Conservation (phyloP, 2,329 filamentous ascomycete species). For the Colletotrichum agaves region DNA sequence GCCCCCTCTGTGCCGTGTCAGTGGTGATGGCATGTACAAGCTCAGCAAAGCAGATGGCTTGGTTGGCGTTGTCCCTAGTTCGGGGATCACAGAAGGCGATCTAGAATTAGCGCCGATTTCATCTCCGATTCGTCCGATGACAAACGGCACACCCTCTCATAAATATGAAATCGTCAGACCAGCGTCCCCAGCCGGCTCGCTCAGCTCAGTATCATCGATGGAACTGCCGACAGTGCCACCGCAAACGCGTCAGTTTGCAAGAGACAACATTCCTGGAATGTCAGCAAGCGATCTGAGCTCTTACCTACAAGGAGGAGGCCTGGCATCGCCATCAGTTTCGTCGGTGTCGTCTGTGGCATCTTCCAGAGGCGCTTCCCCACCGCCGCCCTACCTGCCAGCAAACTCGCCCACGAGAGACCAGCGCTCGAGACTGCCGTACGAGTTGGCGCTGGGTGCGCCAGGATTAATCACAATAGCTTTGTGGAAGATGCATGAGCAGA, state of each 20-base stretch:
- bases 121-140: not conserved
- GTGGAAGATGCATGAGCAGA: conserved; percentile 6
- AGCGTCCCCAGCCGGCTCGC: conserved; percentile 15
- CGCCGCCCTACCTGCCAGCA: conserved; percentile 30
- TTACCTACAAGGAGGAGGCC: conserved; percentile 23
- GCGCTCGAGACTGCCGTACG: not conserved
- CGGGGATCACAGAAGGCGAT: conserved; percentile 6
- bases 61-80: conserved; percentile 13
- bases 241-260: conserved; percentile 1
- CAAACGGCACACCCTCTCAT: not conserved
- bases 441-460: conserved; percentile 25
- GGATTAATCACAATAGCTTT: conserved; percentile 17
- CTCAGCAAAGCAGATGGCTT: conserved; percentile 21
- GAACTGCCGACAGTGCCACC: conserved; percentile 1
- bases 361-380: conserved; percentile 24
- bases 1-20: conserved; percentile 3
- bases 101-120: conserved; percentile 21
- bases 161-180: conserved; percentile 27
- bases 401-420: conserved; percentile 5
- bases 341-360: conserved; percentile 21
- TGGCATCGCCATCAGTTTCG: conserved; percentile 12
- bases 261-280: conserved; percentile 19
- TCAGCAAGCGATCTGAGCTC: conserved; percentile 26
- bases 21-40: conserved; percentile 11
- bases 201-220: conserved; percentile 15